phyloP scores from a whole-genome alignment of 805 yeast species.

The Saturnispora dispora region DNA sequence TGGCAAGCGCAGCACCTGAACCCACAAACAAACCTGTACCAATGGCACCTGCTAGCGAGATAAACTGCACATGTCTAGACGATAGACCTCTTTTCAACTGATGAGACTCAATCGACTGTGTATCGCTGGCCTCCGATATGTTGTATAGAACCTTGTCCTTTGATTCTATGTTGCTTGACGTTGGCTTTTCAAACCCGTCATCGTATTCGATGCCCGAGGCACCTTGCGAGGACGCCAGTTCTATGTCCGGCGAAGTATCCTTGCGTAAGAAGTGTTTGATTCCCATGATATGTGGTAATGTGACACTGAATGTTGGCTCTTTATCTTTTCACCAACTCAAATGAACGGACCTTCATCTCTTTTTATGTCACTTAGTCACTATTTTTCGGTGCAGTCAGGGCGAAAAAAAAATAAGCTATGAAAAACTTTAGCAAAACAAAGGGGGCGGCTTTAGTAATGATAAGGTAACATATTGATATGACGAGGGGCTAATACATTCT shows the following conservation, averaged over 20 bases:
- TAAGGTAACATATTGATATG: too few relatives aligned
- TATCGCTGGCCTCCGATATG: neutral
- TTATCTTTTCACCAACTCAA: neutral
- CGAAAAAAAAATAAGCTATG: neutral
- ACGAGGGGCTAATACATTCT: too few relatives aligned
- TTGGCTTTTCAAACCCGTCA: neutral
- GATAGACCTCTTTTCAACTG: conserved; percentile 31
- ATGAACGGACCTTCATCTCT: neutral
- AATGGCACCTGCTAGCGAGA: conserved; percentile 63
- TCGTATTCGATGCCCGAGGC: neutral
- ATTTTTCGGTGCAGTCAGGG: neutral
- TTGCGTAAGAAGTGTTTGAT: neutral
- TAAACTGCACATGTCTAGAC: conserved; percentile 49
- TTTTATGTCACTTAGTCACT: neutral
- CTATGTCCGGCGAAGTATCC: neutral
- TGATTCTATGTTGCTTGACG: neutral
- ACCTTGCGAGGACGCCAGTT: neutral
- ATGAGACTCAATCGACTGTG: neutral
- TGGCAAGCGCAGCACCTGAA: conserved; percentile 34
- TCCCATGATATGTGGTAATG: neutral
- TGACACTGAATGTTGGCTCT: neutral
- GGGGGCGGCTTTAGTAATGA: neutral
- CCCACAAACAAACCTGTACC: conserved; percentile 56
- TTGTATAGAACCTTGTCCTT: neutral
- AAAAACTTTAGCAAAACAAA: neutral